Evolutionary conservation across 257 asterid genomes (phyloP).

Genomic region (Coffea canephora): DNA sequence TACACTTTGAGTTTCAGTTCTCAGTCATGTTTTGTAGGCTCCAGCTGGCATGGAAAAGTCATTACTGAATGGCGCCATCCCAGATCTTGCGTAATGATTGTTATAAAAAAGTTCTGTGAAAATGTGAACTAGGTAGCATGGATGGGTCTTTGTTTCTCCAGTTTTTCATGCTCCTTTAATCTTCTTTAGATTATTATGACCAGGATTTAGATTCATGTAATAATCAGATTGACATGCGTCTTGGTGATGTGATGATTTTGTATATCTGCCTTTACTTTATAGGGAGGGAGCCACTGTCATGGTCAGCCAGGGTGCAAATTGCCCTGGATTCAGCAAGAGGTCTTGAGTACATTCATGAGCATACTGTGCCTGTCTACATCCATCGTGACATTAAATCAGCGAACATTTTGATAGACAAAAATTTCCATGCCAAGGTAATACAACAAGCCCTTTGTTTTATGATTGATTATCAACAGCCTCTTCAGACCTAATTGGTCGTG

Average conservation of each 20-base stretch:
- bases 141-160: background rate
- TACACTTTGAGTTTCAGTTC: background rate
- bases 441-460: constrained; percentile 17
- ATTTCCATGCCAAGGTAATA: constrained; percentile 80
- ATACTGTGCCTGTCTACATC: constrained; percentile 89
- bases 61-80: background rate
- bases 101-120: background rate
- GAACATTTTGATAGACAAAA: constrained; percentile 85
- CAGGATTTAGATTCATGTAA: background rate
- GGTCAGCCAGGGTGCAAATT: constrained; percentile 89
- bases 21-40: constrained; percentile 4
- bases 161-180: background rate
- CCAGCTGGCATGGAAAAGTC: background rate
- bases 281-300: constrained; percentile 80
- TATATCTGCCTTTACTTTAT: constrained; percentile 25
- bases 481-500: constrained; percentile 16
- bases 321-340: constrained; percentile 99
- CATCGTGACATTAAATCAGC: constrained; percentile 98
- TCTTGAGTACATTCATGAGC: constrained; percentile 97
- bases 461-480: constrained; percentile 11
- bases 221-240: background rate
- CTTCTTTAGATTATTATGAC: background rate
- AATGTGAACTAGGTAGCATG: background rate
- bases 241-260: background rate
- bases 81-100: background rate